These are phyloP conservation scores for Claviceps pazoutovae DNA, from an alignment of 2,329 filamentous ascomycete genomes.

Conservation along the genomic window DNA sequence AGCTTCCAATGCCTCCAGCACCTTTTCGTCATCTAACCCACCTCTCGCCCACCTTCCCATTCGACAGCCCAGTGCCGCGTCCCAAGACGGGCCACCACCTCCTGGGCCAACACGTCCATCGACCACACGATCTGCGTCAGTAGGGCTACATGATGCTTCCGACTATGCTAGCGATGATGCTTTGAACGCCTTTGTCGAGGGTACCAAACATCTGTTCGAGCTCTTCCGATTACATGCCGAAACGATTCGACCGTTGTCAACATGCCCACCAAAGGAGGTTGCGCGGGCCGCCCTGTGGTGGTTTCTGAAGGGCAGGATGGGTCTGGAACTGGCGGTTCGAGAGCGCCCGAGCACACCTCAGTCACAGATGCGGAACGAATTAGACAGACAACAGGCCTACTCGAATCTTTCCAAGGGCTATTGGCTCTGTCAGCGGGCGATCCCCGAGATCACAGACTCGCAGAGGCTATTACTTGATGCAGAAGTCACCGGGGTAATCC, in stretches of 20 bases:
- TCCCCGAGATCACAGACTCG: constrained; percentile 33
- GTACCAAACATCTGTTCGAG: constrained; percentile 60
- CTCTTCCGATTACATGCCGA: constrained; percentile 70
- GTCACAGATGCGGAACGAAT: constrained; percentile 37
- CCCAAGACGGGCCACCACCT: constrained; percentile 11
- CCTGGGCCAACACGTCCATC: constrained; percentile 11
- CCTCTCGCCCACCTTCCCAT: constrained; percentile 8
- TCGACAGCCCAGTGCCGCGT: constrained; percentile 12
- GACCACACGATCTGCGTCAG: constrained; percentile 19
- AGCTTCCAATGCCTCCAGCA: constrained; percentile 18
- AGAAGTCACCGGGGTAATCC: constrained; percentile 39
- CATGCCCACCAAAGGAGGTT: constrained; percentile 52
- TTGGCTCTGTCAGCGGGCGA: constrained; percentile 55
- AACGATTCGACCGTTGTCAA: constrained; percentile 49
- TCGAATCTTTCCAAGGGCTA: constrained; percentile 73
- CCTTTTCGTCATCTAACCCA: constrained; percentile 12
- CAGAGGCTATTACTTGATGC: constrained; percentile 27
- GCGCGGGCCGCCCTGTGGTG: constrained; percentile 70
- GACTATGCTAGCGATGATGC: constrained; percentile 47
- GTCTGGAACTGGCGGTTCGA: constrained; percentile 58
- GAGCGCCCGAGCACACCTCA: constrained; percentile 40
- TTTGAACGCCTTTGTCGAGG: constrained; percentile 52
- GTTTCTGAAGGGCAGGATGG: constrained; percentile 70
- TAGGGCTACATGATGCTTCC: constrained; percentile 28
- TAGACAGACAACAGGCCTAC: constrained; percentile 60